phyloP scores from a whole-genome alignment of 2,329 filamentous ascomycete species.

The Aspergillus jensenii region DNA sequence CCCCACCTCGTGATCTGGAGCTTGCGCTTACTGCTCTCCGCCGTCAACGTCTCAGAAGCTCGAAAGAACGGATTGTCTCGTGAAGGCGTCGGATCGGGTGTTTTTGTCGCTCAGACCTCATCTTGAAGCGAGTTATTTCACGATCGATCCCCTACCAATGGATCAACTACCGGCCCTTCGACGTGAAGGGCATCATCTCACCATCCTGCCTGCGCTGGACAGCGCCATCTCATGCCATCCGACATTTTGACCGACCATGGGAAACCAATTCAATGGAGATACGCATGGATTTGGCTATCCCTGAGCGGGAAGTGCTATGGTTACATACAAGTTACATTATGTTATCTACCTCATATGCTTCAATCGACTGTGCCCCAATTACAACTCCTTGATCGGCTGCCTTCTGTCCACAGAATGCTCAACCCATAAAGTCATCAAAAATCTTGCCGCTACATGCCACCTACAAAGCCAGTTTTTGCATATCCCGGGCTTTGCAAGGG shows the following conservation, averaged over 20 bases:
- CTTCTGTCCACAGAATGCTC: background rate
- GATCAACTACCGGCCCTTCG: background rate
- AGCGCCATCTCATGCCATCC: background rate
- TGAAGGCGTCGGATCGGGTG: background rate
- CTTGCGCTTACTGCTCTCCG: no score
- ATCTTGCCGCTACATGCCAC: background rate
- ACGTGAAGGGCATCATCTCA: background rate
- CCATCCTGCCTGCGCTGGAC: background rate
- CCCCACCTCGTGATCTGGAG: no score
- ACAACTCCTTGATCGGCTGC: background rate
- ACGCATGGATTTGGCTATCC: background rate
- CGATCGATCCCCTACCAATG: background rate
- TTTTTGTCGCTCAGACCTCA: background rate
- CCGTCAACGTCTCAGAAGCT: no score
- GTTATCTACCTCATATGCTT: background rate
- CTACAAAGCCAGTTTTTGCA: background rate
- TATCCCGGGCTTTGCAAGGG: slow-evolving; percentile 6
- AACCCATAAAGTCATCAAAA: background rate
- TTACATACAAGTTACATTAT: background rate
- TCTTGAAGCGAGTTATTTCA: background rate
- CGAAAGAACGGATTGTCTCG: no score
- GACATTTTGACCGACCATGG: background rate
- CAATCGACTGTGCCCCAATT: background rate
- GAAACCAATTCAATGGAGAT: background rate
- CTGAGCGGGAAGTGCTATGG: background rate